Evolutionary conservation across 768 basidiomycete genomes (phyloP), one percentile per base, ranked within the genome.

Genomic region (Dioszegia hungarica): DNA sequence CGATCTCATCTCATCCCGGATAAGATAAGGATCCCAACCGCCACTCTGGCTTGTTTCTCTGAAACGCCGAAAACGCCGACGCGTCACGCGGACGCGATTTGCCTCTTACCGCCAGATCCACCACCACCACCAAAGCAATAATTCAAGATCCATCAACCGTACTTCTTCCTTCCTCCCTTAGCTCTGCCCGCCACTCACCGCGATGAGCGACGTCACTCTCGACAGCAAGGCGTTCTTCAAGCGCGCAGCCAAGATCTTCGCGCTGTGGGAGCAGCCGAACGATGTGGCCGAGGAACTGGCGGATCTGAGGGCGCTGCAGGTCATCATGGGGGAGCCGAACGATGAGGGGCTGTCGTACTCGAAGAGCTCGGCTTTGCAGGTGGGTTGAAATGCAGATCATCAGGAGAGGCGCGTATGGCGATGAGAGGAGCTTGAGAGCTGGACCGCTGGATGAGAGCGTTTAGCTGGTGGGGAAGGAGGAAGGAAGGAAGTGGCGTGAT

Each of bases 261-360:
- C 57, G 15, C 63, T 67, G 8, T 77, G 74, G 74, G 70, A 73
- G 31, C 71, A 74, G 41, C 58, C 72, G 28, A 14, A 15, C 22
- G 22, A 9, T 25, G 62, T 25, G 39, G 53, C 58, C 10, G 54
- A 37, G 6, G 61, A 70, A 4, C 56, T 79, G 14, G 57, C 55
- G 19, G 68, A 65, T 28, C 59, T 76, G 33, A 66, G 74, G n/a
- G 62, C 67, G 25, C 27, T 79, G 12, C 64, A 75, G 25, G 60
- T 79, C 40, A 63, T 79, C 11, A 75, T 77, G 19, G 79, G 79
- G 6, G 76, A 76, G 45, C 73, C 77, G 14, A 77, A 76, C 5
- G 91, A 97, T 67, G 94, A 97, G 63, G 88, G 89, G 66, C 85
- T 88, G n/a, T 84, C 90, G 66, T 84, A 87, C 57, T 94, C 91